Evolutionary conservation across 768 basidiomycete species (phyloP).

Genomic region (Coprinopsis marcescibilis): DNA sequence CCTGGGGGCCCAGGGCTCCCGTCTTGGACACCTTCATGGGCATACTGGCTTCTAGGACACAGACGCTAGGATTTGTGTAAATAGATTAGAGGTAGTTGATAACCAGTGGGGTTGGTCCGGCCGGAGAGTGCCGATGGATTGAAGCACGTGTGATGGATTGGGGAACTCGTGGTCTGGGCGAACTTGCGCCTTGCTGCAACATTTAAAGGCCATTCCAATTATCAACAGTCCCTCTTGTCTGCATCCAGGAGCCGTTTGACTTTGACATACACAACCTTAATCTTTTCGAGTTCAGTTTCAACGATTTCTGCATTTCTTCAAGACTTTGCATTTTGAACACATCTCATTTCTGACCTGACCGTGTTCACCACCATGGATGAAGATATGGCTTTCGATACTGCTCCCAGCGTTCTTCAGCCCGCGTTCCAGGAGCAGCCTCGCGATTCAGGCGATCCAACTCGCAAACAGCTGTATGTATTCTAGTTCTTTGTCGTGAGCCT

Average conservation of each 20-base stretch:
- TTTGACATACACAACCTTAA: not conserved
- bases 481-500: no score
- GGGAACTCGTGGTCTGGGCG: conserved; percentile 12
- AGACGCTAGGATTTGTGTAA: conserved; percentile 37
- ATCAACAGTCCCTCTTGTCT: not conserved
- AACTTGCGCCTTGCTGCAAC: conserved; percentile 6
- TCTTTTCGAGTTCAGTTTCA: not conserved
- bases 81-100: not conserved
- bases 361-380: conserved; percentile 54
- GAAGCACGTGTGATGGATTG: conserved; percentile 7
- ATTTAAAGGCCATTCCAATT: conserved; percentile 1
- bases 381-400: conserved; percentile 72
- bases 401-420: conserved; percentile 28
- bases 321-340: not conserved
- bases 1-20: conserved; percentile 50
- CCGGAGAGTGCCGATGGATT: conserved; percentile 1
- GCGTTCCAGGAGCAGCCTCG: conserved; percentile 29
- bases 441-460: conserved; percentile 32
- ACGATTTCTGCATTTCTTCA: not conserved
- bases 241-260: no score
- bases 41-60: conserved; percentile 59
- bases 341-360: not conserved
- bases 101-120: conserved; percentile 8
- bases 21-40: conserved; percentile 57
- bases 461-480: conserved; percentile 72